A percentile compares a stretch with the other conserved stretches of the same genome.
Evolutionary conservation across 108 stramenopile species (phyloP).

Genomic region (Bacterosira constricta): DNA sequence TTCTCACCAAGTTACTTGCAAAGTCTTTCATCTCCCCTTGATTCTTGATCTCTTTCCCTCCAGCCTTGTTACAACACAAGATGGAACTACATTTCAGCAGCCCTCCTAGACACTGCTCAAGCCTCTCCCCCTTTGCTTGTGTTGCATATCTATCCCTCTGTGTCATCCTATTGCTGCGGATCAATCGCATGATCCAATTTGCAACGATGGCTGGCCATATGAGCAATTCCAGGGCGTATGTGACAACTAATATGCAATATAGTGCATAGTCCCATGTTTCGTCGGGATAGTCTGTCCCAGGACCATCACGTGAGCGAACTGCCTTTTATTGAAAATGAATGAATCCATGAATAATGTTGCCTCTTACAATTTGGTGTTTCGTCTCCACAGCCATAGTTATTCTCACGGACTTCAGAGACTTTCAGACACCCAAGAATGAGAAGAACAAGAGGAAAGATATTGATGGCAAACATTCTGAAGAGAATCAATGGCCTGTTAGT

Average conservation of each 20-base stretch:
- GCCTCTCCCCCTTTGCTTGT: constrained; percentile 20
- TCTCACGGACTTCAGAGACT: background rate
- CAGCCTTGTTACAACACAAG: constrained; percentile 5
- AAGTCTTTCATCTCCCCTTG: constrained; percentile 48
- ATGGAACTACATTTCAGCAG: constrained; percentile 23
- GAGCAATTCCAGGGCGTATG: constrained; percentile 38
- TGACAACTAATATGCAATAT: constrained; percentile 26
- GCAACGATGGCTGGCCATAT: constrained; percentile 31
- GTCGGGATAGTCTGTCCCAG: background rate
- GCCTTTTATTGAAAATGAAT: too few relatives aligned
- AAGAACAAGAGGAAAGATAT: constrained; percentile 19
- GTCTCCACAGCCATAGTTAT: background rate
- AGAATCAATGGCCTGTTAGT: too few relatives aligned
- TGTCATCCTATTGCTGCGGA: background rate
- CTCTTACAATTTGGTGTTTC: too few relatives aligned
- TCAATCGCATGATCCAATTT: constrained; percentile 13
- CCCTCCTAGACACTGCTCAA: constrained; percentile 32
- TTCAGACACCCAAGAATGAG: constrained; percentile 1
- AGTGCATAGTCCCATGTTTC: too few relatives aligned
- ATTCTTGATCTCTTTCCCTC: constrained; percentile 44
- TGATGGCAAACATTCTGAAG: constrained; percentile 24
- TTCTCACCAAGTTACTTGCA: constrained; percentile 40
- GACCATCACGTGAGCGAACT: too few relatives aligned
- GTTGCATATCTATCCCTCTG: constrained; percentile 12
- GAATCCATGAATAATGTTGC: too few relatives aligned